These are phyloP conservation scores for Vitellaria paradoxa DNA, from an alignment of 179 eudicot species.

Conservation along the genomic window DNA sequence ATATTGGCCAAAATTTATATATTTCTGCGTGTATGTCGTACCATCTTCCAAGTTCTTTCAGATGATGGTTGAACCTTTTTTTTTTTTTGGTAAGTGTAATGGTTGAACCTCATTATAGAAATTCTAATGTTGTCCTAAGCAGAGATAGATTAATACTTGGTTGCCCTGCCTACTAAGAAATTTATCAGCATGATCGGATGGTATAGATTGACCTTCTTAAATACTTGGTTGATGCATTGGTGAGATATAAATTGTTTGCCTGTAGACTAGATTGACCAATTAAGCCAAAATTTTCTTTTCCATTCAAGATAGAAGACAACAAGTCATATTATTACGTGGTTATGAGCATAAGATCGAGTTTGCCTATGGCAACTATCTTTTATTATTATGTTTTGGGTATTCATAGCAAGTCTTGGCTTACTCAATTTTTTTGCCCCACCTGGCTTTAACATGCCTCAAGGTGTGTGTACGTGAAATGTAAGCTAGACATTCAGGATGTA, in stretches of 20 bases:
- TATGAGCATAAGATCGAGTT: not conserved
- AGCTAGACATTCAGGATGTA: not conserved
- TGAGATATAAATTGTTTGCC: not conserved
- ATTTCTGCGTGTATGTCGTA: no score
- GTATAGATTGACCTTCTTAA: not conserved
- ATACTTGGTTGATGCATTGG: not conserved
- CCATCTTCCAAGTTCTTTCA: no score
- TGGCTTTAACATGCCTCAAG: not conserved
- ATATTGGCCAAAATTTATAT: no score
- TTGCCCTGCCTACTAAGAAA: not conserved
- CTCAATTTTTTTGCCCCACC: not conserved
- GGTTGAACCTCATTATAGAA: not conserved
- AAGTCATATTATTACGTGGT: not conserved
- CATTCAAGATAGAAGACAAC: not conserved
- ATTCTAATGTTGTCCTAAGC: not conserved
- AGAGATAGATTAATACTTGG: no score
- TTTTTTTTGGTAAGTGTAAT: no score
- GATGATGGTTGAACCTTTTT: not conserved
- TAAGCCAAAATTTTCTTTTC: not conserved
- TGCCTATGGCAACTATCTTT: no score
- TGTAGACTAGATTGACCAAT: not conserved
- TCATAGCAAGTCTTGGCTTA: no score
- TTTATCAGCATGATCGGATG: not conserved
- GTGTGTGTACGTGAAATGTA: not conserved
- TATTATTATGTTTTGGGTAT: no score